Percentiles rank a stretch among this genome's conserved stretches.
Conservation (phyloP, 129 eudicot genomes). For the Flaveria ramosissima region DNA sequence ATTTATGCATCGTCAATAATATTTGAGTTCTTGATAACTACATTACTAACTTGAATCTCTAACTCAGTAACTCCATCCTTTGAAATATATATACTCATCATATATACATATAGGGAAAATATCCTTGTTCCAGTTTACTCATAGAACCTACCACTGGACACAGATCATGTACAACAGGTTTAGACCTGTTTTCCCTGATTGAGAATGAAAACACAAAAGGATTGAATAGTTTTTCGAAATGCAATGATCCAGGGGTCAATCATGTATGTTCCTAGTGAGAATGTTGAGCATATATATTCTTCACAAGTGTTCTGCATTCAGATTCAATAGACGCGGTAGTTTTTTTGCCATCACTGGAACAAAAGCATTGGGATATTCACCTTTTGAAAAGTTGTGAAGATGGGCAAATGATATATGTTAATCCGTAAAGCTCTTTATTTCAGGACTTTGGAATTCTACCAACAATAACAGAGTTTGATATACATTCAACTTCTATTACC, state of each 20-base stretch:
- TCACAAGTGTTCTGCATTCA: background rate
- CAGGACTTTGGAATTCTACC: background rate
- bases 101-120: background rate
- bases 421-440: background rate
- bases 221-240: background rate
- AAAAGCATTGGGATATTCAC: background rate
- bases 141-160: constrained; percentile 3
- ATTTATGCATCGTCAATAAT: background rate
- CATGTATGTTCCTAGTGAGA: constrained; percentile 4
- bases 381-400: background rate
- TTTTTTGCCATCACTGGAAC: background rate
- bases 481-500: background rate
- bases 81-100: no score
- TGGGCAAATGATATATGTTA: background rate
- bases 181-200: background rate
- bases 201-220: background rate
- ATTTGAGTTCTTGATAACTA: background rate
- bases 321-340: background rate
- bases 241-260: background rate
- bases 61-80: background rate
- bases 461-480: background rate
- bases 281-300: background rate
- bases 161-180: constrained; percentile 15
- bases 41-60: constrained; percentile 11
- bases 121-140: constrained; percentile 3